Evolutionary conservation across 139 green algal species (phyloP), one percentile per base, ranked within the genome.

Genomic region (Coelastrella sp.): DNA sequence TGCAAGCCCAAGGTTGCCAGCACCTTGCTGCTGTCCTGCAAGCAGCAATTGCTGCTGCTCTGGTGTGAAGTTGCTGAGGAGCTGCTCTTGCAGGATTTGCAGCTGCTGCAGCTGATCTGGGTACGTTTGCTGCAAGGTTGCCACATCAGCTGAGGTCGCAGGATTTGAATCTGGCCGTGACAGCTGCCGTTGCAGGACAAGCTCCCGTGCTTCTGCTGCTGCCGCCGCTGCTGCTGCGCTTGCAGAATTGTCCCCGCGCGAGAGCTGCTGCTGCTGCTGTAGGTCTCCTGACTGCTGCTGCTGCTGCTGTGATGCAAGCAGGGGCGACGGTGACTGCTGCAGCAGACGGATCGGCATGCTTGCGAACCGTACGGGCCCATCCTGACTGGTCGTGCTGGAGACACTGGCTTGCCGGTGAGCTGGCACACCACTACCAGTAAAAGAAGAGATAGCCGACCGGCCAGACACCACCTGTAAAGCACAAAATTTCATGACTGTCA

Each of bases 21-120:
- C 32, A 47, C 22, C 13, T 20, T 59, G 17, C 80, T 76, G 20
- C 60, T 86, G 80, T 22, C 11, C 61, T 8, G 75, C 22, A 20
- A 76, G 58, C n/a, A 74, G 58, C 79, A 73, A 60, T 60, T 86
- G 80, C 59, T 75, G 80, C 80, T 75, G 80, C 60, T 86, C 80
- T 7, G 60, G 80, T 22, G 80, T 13, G n/a, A 86, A 23, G 58
- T 56, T 86, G 4, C 22, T n/a, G 8, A 60, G 20, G 13, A 86
- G 64, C 32, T 87, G 82, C 61, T 7, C 7, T 64, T 87, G 82
- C 82, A 79, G 23, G 64, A 78, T 23, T 23, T 87, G 82, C 65
- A 78, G 64, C 82, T 87, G 82, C 64, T 78, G 64, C 22, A 65
- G 64, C 61, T 87, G 82, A 65, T 87, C 64, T 20, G 65, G 23